Evolutionary conservation across 257 asterid species (phyloP).

Genomic region (Thymus quinquecostatus): DNA sequence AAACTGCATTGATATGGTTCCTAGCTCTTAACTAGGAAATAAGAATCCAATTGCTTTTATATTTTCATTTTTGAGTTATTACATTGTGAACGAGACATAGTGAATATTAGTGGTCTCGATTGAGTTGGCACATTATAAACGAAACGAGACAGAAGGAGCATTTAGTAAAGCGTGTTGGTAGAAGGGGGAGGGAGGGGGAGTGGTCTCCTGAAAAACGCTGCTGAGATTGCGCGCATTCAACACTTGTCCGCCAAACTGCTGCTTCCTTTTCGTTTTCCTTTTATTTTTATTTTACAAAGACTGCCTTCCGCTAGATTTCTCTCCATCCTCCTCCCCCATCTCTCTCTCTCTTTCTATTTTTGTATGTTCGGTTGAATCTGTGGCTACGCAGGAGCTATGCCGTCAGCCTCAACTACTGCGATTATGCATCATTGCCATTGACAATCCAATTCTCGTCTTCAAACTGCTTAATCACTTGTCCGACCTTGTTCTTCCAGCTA

Average conservation of each 20-base stretch:
- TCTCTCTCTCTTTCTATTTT: constrained; percentile 15
- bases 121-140: too few species aligned
- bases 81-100: too few species aligned
- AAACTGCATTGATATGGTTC: too few species aligned
- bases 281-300: constrained; percentile 5
- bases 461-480: constrained; percentile 3
- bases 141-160: too few species aligned
- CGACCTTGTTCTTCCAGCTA: constrained; percentile 22
- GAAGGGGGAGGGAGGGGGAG: not conserved
- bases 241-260: constrained; percentile 35
- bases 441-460: constrained; percentile 28
- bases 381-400: constrained; percentile 33
- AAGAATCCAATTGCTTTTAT: too few species aligned
- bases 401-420: constrained; percentile 28
- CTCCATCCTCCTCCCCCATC: constrained; percentile 4
- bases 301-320: constrained; percentile 22
- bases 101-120: too few species aligned
- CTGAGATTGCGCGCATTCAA: constrained; percentile 26
- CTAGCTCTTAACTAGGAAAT: too few species aligned
- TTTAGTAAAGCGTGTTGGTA: too few species aligned
- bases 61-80: too few species aligned
- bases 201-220: constrained; percentile 22
- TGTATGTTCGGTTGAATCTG: constrained; percentile 22
- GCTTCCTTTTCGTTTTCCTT: not conserved
- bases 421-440: constrained; percentile 28